phyloP scores from a whole-genome alignment of 306 rosid species.

The Purshia tridentata region DNA sequence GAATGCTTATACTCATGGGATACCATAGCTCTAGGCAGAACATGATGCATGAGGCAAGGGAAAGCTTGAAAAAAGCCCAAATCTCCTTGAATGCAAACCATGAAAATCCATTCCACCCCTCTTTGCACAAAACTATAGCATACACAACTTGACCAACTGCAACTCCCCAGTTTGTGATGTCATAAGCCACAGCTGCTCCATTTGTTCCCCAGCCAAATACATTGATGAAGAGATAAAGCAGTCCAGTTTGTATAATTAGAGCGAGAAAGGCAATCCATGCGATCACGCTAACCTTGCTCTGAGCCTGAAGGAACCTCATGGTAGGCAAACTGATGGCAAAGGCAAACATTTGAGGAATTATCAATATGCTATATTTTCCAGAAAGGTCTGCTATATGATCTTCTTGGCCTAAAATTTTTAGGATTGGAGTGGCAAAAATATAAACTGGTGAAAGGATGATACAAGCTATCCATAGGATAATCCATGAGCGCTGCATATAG shows the following conservation, averaged over 20 bases:
- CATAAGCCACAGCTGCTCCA: conserved; percentile 59
- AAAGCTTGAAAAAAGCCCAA: conserved; percentile 61
- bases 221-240: conserved; percentile 49
- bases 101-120: conserved; percentile 60
- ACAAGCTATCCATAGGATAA: conserved; percentile 12
- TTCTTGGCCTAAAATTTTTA: conserved; percentile 20
- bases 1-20: conserved; percentile 11
- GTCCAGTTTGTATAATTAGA: conserved; percentile 33
- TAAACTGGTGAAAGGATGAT: not conserved
- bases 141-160: conserved; percentile 51
- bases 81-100: conserved; percentile 55
- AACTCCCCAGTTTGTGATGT: conserved; percentile 55
- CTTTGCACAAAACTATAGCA: conserved; percentile 54
- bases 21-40: conserved; percentile 59
- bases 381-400: no score
- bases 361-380: conserved; percentile 20
- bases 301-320: conserved; percentile 57
- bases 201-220: conserved; percentile 44
- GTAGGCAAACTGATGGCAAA: conserved; percentile 51
- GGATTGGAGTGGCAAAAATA: conserved; percentile 20
- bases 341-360: conserved; percentile 56
- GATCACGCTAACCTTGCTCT: conserved; percentile 51
- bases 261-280: conserved; percentile 62
- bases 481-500: conserved; percentile 24
- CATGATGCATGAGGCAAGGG: conserved; percentile 63